Percentiles rank a stretch among this genome's conserved stretches.
phyloP scores from a whole-genome alignment of 495 filamentous ascomycete genomes.

The Podospora bellae-mahoneyi region DNA sequence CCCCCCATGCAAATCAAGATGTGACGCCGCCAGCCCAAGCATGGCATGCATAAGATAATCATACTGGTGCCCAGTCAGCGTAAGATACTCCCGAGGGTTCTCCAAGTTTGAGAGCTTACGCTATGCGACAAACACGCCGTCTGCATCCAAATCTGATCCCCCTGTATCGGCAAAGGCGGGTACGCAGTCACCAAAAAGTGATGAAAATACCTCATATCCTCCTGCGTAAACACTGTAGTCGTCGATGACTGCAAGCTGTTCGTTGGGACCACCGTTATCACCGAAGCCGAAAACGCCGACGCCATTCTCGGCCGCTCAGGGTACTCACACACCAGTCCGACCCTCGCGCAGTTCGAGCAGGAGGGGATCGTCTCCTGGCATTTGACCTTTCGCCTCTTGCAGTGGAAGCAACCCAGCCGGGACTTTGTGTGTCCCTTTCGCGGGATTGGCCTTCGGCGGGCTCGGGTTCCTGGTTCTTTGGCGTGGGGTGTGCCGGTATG shows the following conservation, averaged over 20 bases:
- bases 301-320: slow-evolving; percentile 26
- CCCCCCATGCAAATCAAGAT: slow-evolving; percentile 35
- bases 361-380: slow-evolving; percentile 52
- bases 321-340: slow-evolving; percentile 51
- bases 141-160: slow-evolving; percentile 48
- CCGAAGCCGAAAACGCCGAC: neutral
- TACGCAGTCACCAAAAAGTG: slow-evolving; percentile 54
- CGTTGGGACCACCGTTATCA: slow-evolving; percentile 5
- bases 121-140: slow-evolving; percentile 48
- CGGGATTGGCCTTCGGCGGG: slow-evolving; percentile 34
- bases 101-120: slow-evolving; percentile 31
- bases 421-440: slow-evolving; percentile 54
- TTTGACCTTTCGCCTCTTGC: slow-evolving; percentile 57
- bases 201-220: slow-evolving; percentile 55
- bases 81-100: slow-evolving; percentile 25
- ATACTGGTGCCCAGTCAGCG: slow-evolving; percentile 39
- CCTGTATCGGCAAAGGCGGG: slow-evolving; percentile 52
- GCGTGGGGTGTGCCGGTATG: neutral
- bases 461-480: neutral
- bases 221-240: slow-evolving; percentile 35
- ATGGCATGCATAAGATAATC: slow-evolving; percentile 49
- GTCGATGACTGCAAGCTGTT: slow-evolving; percentile 22
- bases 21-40: slow-evolving; percentile 49
- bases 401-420: slow-evolving; percentile 53
- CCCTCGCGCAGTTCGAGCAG: slow-evolving; percentile 51